These are phyloP conservation scores for Fusarium sp. DNA, from an alignment of 2,329 filamentous ascomycete genomes.

Conservation along the genomic window DNA sequence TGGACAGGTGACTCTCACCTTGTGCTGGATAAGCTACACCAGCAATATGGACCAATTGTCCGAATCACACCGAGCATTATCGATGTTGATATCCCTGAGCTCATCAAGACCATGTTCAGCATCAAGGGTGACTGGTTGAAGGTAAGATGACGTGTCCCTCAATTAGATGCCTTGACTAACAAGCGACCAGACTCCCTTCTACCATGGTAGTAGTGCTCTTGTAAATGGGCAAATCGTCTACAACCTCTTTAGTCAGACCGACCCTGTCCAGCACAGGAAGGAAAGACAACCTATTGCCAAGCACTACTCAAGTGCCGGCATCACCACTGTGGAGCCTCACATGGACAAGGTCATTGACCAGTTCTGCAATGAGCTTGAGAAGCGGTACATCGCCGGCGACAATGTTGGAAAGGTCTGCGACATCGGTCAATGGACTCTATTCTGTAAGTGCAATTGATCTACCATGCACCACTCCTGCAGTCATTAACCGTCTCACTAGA, in stretches of 20 bases:
- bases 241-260: conserved; percentile 43
- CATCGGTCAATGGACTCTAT: conserved; percentile 56
- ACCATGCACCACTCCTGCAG: not conserved
- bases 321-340: conserved; percentile 41
- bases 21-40: conserved; percentile 49
- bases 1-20: conserved; percentile 46
- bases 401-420: conserved; percentile 47
- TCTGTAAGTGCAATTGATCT: conserved; percentile 46
- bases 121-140: conserved; percentile 50
- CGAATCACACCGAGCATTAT: conserved; percentile 55
- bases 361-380: conserved; percentile 49
- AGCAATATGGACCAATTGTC: conserved; percentile 55
- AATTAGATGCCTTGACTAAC: not conserved
- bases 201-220: conserved; percentile 42
- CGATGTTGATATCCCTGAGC: conserved; percentile 52
- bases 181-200: conserved; percentile 38
- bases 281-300: conserved; percentile 43
- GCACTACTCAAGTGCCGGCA: conserved; percentile 41
- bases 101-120: conserved; percentile 53
- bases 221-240: conserved; percentile 43
- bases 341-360: conserved; percentile 47
- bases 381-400: conserved; percentile 45
- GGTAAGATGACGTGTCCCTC: conserved; percentile 29
- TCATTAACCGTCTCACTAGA: conserved; percentile 18
- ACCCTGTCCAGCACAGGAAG: conserved; percentile 37